Conservation (phyloP, 768 basidiomycete genomes). For the Amanita rubescens region DNA sequence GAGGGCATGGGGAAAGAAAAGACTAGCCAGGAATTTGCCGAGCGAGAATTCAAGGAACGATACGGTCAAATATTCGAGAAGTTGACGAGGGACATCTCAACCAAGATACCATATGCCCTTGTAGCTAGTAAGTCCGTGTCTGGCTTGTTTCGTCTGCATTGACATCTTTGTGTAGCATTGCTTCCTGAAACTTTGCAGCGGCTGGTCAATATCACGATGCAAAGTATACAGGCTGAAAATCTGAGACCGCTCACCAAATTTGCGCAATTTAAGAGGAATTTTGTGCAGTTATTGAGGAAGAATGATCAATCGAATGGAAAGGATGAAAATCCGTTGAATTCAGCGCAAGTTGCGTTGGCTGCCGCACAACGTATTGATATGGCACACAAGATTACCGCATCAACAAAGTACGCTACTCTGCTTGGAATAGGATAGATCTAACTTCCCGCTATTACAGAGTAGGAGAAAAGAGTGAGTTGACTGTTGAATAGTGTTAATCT, state of each 20-base stretch:
- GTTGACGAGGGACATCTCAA: not conserved
- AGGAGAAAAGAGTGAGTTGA: not conserved
- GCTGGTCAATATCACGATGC: not conserved
- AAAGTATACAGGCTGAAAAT: not conserved
- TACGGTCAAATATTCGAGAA: not conserved
- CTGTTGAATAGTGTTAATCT: not conserved
- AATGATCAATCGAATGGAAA: not conserved
- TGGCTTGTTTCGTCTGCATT: too few relatives aligned
- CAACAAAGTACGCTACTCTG: not conserved
- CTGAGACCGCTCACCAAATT: not conserved
- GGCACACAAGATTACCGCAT: not conserved
- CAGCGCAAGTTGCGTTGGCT: not conserved
- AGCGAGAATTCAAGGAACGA: not conserved
- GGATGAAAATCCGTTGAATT: not conserved
- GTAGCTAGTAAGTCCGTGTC: not conserved
- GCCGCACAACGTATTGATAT: not conserved
- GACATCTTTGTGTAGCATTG: not conserved
- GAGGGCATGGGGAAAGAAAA: not conserved
- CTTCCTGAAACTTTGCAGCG: not conserved
- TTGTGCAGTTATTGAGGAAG: not conserved
- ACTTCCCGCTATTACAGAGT: not conserved
- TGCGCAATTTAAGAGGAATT: not conserved
- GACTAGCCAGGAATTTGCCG: not conserved
- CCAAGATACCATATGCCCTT: not conserved
- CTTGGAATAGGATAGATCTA: not conserved